Base-by-base conservation (phyloP, 768 basidiomycete species). In the Paxillus rubicundulus region DNA sequence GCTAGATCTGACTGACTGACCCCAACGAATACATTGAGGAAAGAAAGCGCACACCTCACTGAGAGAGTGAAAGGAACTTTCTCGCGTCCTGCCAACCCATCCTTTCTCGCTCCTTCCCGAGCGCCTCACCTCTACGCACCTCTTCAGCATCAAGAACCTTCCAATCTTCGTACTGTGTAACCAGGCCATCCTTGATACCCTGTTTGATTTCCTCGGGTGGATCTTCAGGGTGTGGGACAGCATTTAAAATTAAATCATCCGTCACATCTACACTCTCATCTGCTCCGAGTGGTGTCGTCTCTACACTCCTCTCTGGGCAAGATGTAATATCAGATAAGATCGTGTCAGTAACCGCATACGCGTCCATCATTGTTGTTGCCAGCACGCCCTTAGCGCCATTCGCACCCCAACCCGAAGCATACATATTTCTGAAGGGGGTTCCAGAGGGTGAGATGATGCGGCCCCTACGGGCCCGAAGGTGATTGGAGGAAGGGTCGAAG, bases 391-490 rank as follows among this genome's bases (percentile, higher is more conserved):
- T 86, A 0, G 97, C 94, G 33, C 96, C 96, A 3, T 81, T 84
- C 2, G 92, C 87, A 2, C 92, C 87, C 97, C 97, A 99, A 9
- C 96, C 96, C 1, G 90, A 86, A 1, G 92, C 87, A 64, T 97
- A 99, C n/a, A 95, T 75, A 52, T 82, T 82, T 34, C 74, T 77
- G 34, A 85, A 58, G 10, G 70, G 66, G 5, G 56, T 49, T 0
- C 77, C 77, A 4, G 57, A 57, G 3, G 66, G 58, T 10, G 73
- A 72, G 24, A 81, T 61, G 8, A 89, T 71, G 12, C 84, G 76
- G 4, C 81, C 81, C 7, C 69, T 67, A 3, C 68, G 56, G 1
- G 79, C 79, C n/a, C 82, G 79, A 13, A 89, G 70, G 59, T 84
- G 85, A 3, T 78, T 70, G 4, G 81, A 66, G 2, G 69, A 61